A percentile compares a stretch with the other conserved stretches of the same genome.
phyloP scores from a whole-genome alignment of 768 basidiomycete species.

The Suillus placidus region DNA sequence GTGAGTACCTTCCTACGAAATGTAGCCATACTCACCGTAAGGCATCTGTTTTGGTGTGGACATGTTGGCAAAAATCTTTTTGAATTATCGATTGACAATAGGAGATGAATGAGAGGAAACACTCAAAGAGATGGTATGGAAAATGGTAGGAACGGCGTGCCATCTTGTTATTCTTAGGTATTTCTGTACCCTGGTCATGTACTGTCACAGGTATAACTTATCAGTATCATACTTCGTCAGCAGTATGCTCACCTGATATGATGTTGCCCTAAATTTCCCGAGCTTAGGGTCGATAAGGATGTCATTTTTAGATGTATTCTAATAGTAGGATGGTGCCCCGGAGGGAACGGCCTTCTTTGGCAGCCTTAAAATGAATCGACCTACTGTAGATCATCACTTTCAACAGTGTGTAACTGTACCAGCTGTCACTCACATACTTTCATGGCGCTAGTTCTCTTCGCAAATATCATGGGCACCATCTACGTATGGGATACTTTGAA shows the following conservation, averaged over 20 bases:
- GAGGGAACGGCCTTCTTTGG: background rate
- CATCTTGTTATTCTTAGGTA: background rate
- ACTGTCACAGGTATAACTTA: no score
- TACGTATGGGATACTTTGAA: background rate
- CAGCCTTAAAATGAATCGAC: background rate
- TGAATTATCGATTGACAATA: background rate
- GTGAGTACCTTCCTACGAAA: background rate
- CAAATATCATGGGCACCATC: background rate
- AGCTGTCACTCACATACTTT: background rate
- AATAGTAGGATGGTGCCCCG: background rate
- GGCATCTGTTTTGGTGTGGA: conserved; percentile 28
- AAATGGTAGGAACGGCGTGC: background rate
- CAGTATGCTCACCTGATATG: conserved; percentile 2
- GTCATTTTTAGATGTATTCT: background rate
- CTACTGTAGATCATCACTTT: background rate
- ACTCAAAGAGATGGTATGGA: background rate
- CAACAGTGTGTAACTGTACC: background rate
- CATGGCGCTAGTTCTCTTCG: background rate
- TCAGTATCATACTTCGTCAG: background rate
- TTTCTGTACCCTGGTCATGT: background rate
- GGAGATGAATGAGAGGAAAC: background rate
- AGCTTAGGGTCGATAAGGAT: background rate
- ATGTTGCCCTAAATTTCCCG: background rate
- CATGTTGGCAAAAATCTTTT: conserved; percentile 16
- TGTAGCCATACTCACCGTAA: conserved; percentile 31